A percentile compares a stretch with the other conserved stretches of the same genome.
phyloP scores from a whole-genome alignment of 2,329 filamentous ascomycete species.

The Penicillium brevicompactum region DNA sequence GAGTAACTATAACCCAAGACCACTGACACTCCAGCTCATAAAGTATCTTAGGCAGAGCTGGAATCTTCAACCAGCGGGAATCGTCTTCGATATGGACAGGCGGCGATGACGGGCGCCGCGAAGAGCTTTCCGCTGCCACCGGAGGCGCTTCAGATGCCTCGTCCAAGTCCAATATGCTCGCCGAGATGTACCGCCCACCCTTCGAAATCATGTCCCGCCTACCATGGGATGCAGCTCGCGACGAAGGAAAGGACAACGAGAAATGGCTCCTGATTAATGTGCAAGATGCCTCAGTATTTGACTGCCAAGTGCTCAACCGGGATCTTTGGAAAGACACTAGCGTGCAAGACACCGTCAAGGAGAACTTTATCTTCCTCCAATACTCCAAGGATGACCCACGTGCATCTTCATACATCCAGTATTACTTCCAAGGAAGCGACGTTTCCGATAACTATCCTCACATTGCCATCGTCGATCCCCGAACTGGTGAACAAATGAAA shows the following conservation, averaged over 20 bases:
- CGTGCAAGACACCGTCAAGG: conserved; percentile 76
- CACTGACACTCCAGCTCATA: neutral
- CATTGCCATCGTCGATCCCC: conserved; percentile 91
- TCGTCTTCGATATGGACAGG: conserved; percentile 62
- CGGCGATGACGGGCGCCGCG: conserved; percentile 51
- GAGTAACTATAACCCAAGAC: conserved; percentile 1
- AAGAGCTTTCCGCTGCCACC: conserved; percentile 61
- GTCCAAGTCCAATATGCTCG: conserved; percentile 74
- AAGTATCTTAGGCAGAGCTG: conserved; percentile 48
- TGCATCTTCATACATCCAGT: conserved; percentile 79
- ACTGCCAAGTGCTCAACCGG: conserved; percentile 89
- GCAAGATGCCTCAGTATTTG: conserved; percentile 89
- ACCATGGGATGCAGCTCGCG: conserved; percentile 80
- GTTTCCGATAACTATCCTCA: conserved; percentile 91
- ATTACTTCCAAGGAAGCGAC: conserved; percentile 82
- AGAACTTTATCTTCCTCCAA: conserved; percentile 95
- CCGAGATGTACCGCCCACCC: conserved; percentile 89
- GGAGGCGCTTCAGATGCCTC: conserved; percentile 67
- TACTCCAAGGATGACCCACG: conserved; percentile 83
- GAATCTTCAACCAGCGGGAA: conserved; percentile 70
- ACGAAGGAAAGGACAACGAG: conserved; percentile 80
- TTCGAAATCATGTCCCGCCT: conserved; percentile 83
- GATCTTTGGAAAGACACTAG: conserved; percentile 92
- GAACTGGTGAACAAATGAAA: conserved; percentile 96
- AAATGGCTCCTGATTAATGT: conserved; percentile 97